Conservation (phyloP, 2,329 filamentous ascomycete species). For the Beauveria sp. region DNA sequence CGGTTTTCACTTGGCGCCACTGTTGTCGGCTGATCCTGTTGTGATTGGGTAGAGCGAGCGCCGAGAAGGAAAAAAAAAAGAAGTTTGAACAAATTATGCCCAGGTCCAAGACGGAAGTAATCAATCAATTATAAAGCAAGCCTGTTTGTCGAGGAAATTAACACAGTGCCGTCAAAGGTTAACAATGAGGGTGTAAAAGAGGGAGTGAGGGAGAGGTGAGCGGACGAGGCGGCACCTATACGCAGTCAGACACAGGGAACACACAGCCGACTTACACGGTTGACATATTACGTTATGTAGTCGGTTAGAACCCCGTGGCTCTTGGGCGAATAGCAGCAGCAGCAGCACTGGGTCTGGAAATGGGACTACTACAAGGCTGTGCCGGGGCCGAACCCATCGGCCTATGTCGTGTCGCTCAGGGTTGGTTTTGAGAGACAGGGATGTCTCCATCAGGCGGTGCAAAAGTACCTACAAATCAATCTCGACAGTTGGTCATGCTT, state of each 20-base stretch:
- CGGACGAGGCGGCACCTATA: neutral
- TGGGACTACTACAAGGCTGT: constrained; percentile 2
- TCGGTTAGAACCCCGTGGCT: too few species aligned
- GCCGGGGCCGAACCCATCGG: constrained; percentile 6
- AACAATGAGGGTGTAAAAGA: neutral
- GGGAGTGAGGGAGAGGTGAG: neutral
- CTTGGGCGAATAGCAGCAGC: neutral
- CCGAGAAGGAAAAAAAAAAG: neutral
- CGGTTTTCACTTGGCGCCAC: too few species aligned
- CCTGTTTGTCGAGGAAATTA: neutral
- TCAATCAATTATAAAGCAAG: neutral
- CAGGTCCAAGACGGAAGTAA: neutral
- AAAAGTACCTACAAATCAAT: too few species aligned
- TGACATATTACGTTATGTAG: too few species aligned
- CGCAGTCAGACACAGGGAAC: neutral
- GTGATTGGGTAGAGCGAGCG: too few species aligned
- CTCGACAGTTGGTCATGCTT: too few species aligned
- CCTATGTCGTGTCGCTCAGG: neutral
- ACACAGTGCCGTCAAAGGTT: neutral
- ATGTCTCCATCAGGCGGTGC: too few species aligned
- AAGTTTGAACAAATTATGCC: neutral
- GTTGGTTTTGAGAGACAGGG: neutral
- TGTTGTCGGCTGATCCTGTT: too few species aligned
- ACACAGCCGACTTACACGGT: too few species aligned
- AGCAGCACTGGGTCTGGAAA: neutral